These are phyloP conservation scores for Fraxinus pennsylvanica DNA, from an alignment of 257 asterid species.

Conservation along the genomic window DNA sequence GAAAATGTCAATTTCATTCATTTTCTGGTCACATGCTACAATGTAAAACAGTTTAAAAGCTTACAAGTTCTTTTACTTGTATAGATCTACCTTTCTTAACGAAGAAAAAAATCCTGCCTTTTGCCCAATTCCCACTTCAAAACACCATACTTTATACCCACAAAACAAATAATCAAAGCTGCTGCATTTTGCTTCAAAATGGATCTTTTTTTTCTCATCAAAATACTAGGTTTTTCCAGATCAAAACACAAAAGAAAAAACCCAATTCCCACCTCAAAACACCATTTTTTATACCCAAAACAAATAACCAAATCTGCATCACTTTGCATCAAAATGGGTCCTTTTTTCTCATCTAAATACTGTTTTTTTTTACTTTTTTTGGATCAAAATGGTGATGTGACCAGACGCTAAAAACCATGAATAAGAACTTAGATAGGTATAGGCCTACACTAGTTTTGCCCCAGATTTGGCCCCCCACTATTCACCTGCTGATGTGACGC, in stretches of 20 bases:
- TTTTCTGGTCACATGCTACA: conserved; percentile 10
- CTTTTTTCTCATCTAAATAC: no score
- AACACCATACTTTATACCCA: conserved; percentile 11
- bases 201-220: not conserved
- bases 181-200: not conserved
- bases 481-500: conserved; percentile 91
- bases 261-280: no score
- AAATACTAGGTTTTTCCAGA: not conserved
- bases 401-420: conserved; percentile 41
- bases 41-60: not conserved
- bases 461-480: conserved; percentile 31
- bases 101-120: conserved; percentile 22
- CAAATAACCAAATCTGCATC: no score
- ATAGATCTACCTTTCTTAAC: conserved; percentile 10
- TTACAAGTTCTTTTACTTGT: not conserved
- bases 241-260: not conserved
- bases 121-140: conserved; percentile 10
- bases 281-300: no score
- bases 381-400: conserved; percentile 47
- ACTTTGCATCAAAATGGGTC: no score
- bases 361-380: no score
- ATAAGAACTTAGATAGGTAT: conserved; percentile 24
- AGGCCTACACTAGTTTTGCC: conserved; percentile 36
- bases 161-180: not conserved
- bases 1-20: not conserved